phyloP scores from a whole-genome alignment of 768 basidiomycete genomes.

The Suillus subluteus region DNA sequence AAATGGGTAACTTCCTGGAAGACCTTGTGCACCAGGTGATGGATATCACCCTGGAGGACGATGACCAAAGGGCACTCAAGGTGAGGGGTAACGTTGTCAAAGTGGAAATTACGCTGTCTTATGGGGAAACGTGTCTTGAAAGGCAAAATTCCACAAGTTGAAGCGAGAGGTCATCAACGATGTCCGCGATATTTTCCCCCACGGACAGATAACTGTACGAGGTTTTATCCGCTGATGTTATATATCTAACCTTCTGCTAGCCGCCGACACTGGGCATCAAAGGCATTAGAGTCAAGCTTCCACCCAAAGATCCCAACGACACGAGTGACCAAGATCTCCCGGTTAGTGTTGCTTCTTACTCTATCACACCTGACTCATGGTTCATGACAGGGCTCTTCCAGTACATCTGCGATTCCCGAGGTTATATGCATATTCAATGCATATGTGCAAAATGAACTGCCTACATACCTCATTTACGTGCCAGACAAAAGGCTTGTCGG shows the following conservation, averaged over 20 bases:
- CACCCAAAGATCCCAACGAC: slow-evolving; percentile 6
- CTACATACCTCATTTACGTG: slow-evolving; percentile 33
- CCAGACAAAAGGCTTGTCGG: slow-evolving; percentile 30
- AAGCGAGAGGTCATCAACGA: slow-evolving; percentile 33
- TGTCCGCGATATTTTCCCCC: slow-evolving; percentile 30
- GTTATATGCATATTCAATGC: slow-evolving; percentile 26
- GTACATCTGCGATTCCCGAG: slow-evolving; percentile 22
- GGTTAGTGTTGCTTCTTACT: not conserved
- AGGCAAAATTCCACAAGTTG: slow-evolving; percentile 35
- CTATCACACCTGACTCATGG: not conserved
- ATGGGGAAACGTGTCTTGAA: not conserved
- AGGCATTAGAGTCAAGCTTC: slow-evolving; percentile 8
- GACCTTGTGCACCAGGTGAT: slow-evolving; percentile 29
- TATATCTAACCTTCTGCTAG: not conserved
- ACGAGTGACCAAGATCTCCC: not conserved
- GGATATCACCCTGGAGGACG: slow-evolving; percentile 22
- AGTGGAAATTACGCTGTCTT: not conserved
- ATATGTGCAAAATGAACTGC: slow-evolving; percentile 34
- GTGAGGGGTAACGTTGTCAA: slow-evolving; percentile 14
- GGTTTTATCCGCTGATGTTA: not conserved
- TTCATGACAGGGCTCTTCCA: slow-evolving; percentile 18
- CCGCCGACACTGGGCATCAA: not conserved
- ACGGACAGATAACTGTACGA: slow-evolving; percentile 31
- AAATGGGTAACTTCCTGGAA: slow-evolving; percentile 35
- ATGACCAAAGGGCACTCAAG: slow-evolving; percentile 31